phyloP scores from a whole-genome alignment of 345 rosid species.

The Barbarea vulgaris region DNA sequence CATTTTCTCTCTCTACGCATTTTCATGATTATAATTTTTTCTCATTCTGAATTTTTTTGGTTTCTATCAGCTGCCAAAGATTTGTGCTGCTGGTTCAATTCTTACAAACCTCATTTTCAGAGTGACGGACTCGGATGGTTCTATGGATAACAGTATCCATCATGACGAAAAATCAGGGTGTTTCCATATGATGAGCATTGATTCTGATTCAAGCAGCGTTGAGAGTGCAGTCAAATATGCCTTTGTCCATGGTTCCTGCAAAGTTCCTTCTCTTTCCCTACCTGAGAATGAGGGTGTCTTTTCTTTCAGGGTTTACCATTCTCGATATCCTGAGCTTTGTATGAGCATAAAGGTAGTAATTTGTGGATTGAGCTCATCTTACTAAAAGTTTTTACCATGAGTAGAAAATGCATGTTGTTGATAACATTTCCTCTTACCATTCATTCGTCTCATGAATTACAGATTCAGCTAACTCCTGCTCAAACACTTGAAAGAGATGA shows the following conservation, averaged over 20 bases:
- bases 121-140: conserved; percentile 52
- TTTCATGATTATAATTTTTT: neutral
- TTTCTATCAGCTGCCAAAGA: conserved; percentile 47
- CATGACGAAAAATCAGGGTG: conserved; percentile 46
- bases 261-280: conserved; percentile 46
- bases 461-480: conserved; percentile 28
- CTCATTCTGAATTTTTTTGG: neutral
- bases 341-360: conserved; percentile 39
- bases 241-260: conserved; percentile 55
- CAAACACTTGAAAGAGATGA: conserved; percentile 25
- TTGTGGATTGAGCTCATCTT: neutral
- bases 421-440: neutral
- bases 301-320: conserved; percentile 50
- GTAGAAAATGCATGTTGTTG: neutral
- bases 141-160: conserved; percentile 49
- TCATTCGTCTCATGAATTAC: neutral
- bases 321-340: conserved; percentile 45
- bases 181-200: conserved; percentile 49
- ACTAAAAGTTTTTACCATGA: neutral
- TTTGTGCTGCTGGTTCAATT: conserved; percentile 47
- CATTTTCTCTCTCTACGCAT: neutral
- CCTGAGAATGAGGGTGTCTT: conserved; percentile 52
- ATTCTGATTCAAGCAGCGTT: conserved; percentile 24
- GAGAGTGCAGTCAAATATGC: conserved; percentile 41
- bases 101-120: conserved; percentile 50